These are phyloP conservation scores for Carex littledalei DNA, from an alignment of 176 grass and related monocot species.

Conservation along the genomic window DNA sequence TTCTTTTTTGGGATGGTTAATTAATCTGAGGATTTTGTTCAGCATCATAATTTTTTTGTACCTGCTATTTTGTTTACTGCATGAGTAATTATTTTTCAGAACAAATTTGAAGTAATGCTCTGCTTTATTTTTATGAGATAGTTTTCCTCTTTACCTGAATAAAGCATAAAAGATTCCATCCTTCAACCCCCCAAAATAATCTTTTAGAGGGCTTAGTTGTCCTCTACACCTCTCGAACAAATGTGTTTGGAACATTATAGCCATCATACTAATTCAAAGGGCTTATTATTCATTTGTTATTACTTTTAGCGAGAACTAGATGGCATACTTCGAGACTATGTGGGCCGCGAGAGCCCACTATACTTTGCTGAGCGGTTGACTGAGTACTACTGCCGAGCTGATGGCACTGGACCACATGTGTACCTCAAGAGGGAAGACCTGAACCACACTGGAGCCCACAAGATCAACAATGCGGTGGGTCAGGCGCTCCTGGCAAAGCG, in stretches of 20 bases:
- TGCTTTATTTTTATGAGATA: not conserved
- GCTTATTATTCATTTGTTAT: not conserved
- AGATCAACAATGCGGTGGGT: conserved; percentile 94
- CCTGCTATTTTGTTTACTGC: not conserved
- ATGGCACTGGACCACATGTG: conserved; percentile 55
- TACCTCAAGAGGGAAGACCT: conserved; percentile 98
- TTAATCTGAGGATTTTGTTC: not conserved
- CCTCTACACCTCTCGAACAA: not conserved
- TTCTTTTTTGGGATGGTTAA: not conserved
- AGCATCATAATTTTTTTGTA: not conserved
- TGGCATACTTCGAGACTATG: conserved; percentile 83
- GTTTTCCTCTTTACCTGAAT: not conserved
- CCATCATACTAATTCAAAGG: not conserved
- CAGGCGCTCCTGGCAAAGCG: conserved; percentile 81
- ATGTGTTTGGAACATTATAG: not conserved
- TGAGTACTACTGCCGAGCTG: conserved; percentile 53
- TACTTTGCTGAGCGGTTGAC: conserved; percentile 95
- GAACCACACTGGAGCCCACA: conserved; percentile 94
- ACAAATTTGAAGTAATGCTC: not conserved
- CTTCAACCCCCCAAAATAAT: not conserved
- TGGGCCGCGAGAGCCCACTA: conserved; percentile 84
- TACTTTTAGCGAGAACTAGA: conserved; percentile 55
- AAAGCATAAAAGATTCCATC: not conserved
- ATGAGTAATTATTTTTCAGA: not conserved
- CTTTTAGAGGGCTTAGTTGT: too few relatives aligned